These are phyloP conservation scores for Dothideomycetidae sp. DNA, from an alignment of 2,329 filamentous ascomycete genomes.

Conservation along the genomic window DNA sequence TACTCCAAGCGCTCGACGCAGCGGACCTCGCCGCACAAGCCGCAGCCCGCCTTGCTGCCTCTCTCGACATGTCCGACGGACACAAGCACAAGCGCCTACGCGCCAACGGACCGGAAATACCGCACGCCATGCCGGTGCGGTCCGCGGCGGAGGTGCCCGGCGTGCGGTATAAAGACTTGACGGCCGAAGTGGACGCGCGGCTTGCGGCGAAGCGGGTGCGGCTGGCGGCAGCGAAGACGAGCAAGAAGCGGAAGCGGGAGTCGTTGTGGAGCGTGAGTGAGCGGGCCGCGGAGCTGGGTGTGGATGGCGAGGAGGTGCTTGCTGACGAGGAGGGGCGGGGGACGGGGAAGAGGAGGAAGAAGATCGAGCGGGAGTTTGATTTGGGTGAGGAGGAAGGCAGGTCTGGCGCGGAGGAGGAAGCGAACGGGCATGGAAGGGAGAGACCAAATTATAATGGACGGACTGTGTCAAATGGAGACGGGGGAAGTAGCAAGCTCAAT, in stretches of 20 bases:
- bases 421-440: no score
- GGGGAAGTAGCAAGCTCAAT: no score
- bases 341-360: constrained; percentile 3
- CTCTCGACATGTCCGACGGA: no score
- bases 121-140: background rate
- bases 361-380: background rate
- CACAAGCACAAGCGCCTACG: background rate
- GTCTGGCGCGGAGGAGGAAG: no score
- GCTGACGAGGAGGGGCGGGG: background rate
- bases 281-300: background rate
- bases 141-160: background rate
- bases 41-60: no score
- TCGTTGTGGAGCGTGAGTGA: constrained; percentile 6
- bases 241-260: constrained; percentile 23
- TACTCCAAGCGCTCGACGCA: no score
- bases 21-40: background rate
- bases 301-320: background rate
- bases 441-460: no score
- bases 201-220: constrained; percentile 20
- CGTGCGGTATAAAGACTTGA: constrained; percentile 18
- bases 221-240: constrained; percentile 14
- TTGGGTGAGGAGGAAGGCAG: background rate
- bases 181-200: constrained; percentile 19
- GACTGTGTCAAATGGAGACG: no score
- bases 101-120: constrained; percentile 3